phyloP scores from a whole-genome alignment of 2,329 filamentous ascomycete genomes.

The Hirsutella minnesotensis region DNA sequence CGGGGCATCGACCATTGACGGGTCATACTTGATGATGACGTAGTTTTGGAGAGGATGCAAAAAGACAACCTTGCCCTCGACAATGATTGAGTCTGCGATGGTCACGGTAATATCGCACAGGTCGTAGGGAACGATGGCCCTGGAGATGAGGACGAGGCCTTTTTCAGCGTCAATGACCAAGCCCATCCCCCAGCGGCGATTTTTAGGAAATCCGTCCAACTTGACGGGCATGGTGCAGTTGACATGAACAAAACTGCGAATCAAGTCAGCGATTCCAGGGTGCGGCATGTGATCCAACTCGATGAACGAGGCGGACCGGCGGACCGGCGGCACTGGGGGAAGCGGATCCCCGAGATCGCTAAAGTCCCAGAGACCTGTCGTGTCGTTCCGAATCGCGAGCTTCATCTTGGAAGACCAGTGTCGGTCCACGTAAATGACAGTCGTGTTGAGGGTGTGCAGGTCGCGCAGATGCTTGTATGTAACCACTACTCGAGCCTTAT shows the following conservation, averaged over 20 bases:
- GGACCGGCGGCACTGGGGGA: conserved; percentile 58
- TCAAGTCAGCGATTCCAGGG: conserved; percentile 81
- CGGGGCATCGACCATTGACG: conserved; percentile 81
- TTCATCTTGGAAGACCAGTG: conserved; percentile 97
- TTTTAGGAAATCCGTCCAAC: conserved; percentile 93
- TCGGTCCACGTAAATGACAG: conserved; percentile 82
- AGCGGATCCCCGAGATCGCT: conserved; percentile 71
- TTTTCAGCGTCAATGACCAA: conserved; percentile 96
- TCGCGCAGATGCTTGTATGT: conserved; percentile 94
- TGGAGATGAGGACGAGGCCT: conserved; percentile 84
- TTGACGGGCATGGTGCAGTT: conserved; percentile 90
- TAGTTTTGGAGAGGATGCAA: conserved; percentile 96
- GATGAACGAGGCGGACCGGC: conserved; percentile 79
- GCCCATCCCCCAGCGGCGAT: conserved; percentile 88
- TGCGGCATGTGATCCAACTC: conserved; percentile 81
- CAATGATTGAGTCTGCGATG: conserved; percentile 90
- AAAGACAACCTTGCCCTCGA: conserved; percentile 90
- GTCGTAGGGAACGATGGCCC: conserved; percentile 91
- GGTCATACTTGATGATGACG: conserved; percentile 89
- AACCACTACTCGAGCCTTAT: conserved; percentile 74
- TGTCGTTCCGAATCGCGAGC: conserved; percentile 80
- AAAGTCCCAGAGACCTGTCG: conserved; percentile 90
- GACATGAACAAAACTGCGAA: conserved; percentile 89
- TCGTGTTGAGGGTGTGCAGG: conserved; percentile 86
- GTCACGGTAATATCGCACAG: conserved; percentile 94